Evolutionary conservation across 192 early-diverging fungal species (phyloP).

Genomic region (Powellomyces hirtus): DNA sequence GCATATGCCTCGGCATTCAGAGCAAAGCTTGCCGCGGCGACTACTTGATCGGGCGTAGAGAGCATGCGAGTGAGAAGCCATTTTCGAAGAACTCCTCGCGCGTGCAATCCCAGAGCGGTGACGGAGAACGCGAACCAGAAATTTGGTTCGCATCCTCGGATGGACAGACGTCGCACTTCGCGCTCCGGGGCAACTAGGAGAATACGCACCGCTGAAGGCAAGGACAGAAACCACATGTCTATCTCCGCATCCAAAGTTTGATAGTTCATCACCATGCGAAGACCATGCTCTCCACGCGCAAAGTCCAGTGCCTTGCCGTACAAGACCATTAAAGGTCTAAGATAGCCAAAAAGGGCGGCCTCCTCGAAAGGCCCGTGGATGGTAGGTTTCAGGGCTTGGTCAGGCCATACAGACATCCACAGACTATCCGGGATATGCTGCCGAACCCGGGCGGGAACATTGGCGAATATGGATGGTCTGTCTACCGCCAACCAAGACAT

Average conservation of each 20-base stretch:
- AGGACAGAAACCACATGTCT: conserved; percentile 17
- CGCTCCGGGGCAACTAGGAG: not conserved
- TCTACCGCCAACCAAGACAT: conserved; percentile 4
- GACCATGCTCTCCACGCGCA: conserved; percentile 7
- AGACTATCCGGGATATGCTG: conserved; percentile 6
- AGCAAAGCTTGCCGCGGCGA: conserved; percentile 10
- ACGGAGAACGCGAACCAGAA: conserved; percentile 17
- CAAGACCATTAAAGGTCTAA: conserved; percentile 1
- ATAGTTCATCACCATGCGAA: conserved; percentile 9
- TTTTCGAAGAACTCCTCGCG: conserved; percentile 15
- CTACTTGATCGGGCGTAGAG: not conserved
- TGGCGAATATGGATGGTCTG: conserved; percentile 12
- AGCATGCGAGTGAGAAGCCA: conserved; percentile 8
- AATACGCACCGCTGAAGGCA: conserved; percentile 9
- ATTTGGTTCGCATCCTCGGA: not conserved
- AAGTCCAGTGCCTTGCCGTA: conserved; percentile 11
- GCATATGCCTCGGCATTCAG: not conserved
- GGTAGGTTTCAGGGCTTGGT: not conserved
- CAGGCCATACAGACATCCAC: conserved; percentile 15
- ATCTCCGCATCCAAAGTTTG: conserved; percentile 18
- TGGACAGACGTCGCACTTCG: not conserved
- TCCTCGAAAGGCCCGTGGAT: not conserved
- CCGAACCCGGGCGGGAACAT: conserved; percentile 11
- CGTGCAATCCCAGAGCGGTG: conserved; percentile 1
- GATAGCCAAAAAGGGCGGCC: not conserved